phyloP scores from a whole-genome alignment of 768 basidiomycete species.

The Lepiota subincarnata region DNA sequence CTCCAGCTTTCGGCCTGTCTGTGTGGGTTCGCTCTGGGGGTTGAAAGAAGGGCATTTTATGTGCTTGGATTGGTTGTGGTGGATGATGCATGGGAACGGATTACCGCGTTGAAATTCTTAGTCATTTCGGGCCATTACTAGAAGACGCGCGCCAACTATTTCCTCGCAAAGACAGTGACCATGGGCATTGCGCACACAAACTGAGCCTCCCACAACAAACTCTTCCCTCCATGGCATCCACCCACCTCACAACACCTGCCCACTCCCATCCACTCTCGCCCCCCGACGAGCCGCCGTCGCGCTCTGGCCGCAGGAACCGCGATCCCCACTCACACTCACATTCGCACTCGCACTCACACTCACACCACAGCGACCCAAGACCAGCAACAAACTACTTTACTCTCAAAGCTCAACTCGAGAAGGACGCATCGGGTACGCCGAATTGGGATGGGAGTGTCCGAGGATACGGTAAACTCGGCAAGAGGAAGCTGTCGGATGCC shows the following conservation, averaged over 20 bases:
- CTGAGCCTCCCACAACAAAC: conserved; percentile 6
- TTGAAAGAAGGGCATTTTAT: too few relatives aligned
- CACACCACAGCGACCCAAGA: conserved; percentile 16
- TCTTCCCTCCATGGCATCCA: conserved; percentile 41
- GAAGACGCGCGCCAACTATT: too few relatives aligned
- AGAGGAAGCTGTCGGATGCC: conserved; percentile 15
- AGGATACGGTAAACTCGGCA: conserved; percentile 41
- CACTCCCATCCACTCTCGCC: conserved; percentile 51
- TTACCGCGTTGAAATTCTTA: background rate
- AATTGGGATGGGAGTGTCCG: conserved; percentile 52
- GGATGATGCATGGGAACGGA: background rate
- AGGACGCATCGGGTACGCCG: conserved; percentile 27
- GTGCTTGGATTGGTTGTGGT: too few relatives aligned
- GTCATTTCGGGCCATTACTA: too few relatives aligned
- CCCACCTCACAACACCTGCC: conserved; percentile 50
- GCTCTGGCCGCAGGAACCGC: conserved; percentile 39
- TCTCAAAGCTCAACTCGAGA: conserved; percentile 58
- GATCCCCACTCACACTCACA: background rate
- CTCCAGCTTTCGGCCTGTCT: too few relatives aligned
- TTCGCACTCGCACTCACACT: background rate
- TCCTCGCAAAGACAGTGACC: background rate
- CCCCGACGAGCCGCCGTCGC: conserved; percentile 44
- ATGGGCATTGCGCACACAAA: conserved; percentile 1
- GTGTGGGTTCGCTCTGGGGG: too few relatives aligned
- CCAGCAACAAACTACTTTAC: conserved; percentile 53